A percentile compares a stretch with the other conserved stretches of the same genome.
Evolutionary conservation across 1,284 basidiomycete genomes (phyloP).

Genomic region (Hypsizygus ulmarius): DNA sequence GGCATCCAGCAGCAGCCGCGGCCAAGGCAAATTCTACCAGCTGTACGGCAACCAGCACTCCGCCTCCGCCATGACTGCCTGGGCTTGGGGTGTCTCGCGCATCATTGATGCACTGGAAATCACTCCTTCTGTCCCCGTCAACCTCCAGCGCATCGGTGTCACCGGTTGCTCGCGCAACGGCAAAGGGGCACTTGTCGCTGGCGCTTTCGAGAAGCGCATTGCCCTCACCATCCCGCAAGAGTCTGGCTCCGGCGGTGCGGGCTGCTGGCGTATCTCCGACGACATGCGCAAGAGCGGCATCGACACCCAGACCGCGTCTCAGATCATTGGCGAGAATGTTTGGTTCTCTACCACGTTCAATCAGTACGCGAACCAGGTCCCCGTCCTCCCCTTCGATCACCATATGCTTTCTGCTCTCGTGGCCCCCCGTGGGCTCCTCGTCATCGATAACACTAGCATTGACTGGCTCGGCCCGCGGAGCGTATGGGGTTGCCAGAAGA

Average conservation of each 20-base stretch:
- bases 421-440: constrained; percentile 48
- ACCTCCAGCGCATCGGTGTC: constrained; percentile 45
- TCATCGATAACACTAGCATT: constrained; percentile 50
- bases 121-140: constrained; percentile 42
- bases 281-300: constrained; percentile 34
- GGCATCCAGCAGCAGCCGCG: constrained; percentile 40
- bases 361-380: constrained; percentile 40
- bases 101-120: constrained; percentile 53
- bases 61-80: constrained; percentile 52
- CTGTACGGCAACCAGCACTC: constrained; percentile 44
- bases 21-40: constrained; percentile 52
- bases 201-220: constrained; percentile 52
- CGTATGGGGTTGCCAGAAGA: constrained; percentile 47
- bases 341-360: constrained; percentile 52
- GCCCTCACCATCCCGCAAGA: constrained; percentile 56
- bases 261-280: constrained; percentile 55
- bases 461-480: constrained; percentile 50
- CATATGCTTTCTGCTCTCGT: constrained; percentile 49
- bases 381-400: constrained; percentile 49
- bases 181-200: constrained; percentile 54
- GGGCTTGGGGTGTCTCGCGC: constrained; percentile 55
- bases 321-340: constrained; percentile 53
- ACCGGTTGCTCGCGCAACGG: constrained; percentile 57
- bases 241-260: constrained; percentile 53
- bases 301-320: constrained; percentile 44